Evolutionary conservation across 2,329 filamentous ascomycete species (phyloP).

Genomic region (Diaporthe nobilis): DNA sequence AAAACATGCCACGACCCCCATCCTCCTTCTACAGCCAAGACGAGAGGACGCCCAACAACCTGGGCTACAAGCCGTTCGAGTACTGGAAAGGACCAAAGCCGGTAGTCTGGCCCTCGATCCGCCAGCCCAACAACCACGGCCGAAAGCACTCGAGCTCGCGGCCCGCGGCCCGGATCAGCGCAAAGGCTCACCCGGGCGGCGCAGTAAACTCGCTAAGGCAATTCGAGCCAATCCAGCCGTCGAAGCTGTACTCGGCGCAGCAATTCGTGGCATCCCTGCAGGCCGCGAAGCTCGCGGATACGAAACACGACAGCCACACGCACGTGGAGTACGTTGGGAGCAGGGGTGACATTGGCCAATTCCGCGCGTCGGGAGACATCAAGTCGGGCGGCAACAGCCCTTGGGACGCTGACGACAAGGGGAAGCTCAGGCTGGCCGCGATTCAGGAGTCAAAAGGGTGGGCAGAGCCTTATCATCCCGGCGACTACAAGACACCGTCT

Average conservation of each 20-base stretch:
- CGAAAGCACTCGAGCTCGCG: slow-evolving; percentile 16
- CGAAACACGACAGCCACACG: slow-evolving; percentile 31
- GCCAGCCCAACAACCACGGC: slow-evolving; percentile 36
- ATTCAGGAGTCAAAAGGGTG: slow-evolving; percentile 12
- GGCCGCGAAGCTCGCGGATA: slow-evolving; percentile 29
- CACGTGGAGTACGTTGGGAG: slow-evolving; percentile 29
- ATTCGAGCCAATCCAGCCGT: slow-evolving; percentile 33
- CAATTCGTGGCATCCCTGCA: slow-evolving; percentile 13
- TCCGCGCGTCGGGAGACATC: slow-evolving; percentile 12
- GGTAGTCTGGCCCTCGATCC: slow-evolving; percentile 25
- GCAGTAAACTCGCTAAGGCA: slow-evolving; percentile 4
- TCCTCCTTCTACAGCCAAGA: slow-evolving; percentile 35
- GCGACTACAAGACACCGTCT: not conserved
- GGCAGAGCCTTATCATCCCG: not conserved
- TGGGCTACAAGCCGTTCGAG: slow-evolving; percentile 47
- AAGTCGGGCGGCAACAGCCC: slow-evolving; percentile 12
- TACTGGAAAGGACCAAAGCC: slow-evolving; percentile 47
- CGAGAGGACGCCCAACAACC: slow-evolving; percentile 33
- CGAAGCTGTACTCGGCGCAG: slow-evolving; percentile 31
- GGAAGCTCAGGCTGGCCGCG: slow-evolving; percentile 8
- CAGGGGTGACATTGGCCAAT: slow-evolving; percentile 13
- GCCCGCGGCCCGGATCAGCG: not conserved
- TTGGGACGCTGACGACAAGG: slow-evolving; percentile 20
- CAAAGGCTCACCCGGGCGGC: not conserved
- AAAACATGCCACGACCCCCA: slow-evolving; percentile 25